Evolutionary conservation across 345 rosid species (phyloP).

Genomic region (Limnanthes douglasii): DNA sequence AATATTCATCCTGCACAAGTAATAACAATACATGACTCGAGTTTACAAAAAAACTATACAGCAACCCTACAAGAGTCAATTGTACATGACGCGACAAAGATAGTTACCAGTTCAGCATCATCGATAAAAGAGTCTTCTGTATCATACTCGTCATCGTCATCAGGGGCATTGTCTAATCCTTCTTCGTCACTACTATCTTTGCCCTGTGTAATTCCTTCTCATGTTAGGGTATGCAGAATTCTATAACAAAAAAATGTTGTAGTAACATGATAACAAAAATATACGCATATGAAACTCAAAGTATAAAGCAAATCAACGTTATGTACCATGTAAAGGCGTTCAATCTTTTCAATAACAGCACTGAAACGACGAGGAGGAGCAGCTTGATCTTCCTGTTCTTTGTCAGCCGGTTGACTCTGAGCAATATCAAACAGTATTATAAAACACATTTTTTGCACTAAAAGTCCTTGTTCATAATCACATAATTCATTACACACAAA

Average conservation of each 20-base stretch:
- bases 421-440: slow-evolving; percentile 7
- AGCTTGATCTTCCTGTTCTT: slow-evolving; percentile 39
- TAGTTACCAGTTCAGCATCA: slow-evolving; percentile 83
- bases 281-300: slow-evolving; percentile 1
- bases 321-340: slow-evolving; percentile 81
- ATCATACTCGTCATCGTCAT: slow-evolving; percentile 94
- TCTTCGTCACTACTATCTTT: slow-evolving; percentile 94
- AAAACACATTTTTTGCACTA: no score
- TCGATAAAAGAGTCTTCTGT: slow-evolving; percentile 97
- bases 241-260: not conserved
- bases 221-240: slow-evolving; percentile 6
- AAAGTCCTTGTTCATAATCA: no score
- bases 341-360: slow-evolving; percentile 98
- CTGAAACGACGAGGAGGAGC: slow-evolving; percentile 63
- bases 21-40: no score
- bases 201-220: slow-evolving; percentile 35
- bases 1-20: slow-evolving; percentile 80
- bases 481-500: no score
- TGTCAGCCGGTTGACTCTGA: slow-evolving; percentile 39
- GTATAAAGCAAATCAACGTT: no score
- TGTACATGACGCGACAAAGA: not conserved
- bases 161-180: slow-evolving; percentile 73
- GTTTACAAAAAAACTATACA: slow-evolving; percentile 3
- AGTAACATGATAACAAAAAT: not conserved
- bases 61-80: slow-evolving; percentile 1